Evolutionary conservation across 1,284 basidiomycete genomes (phyloP).

Genomic region (Puccinia coronata): DNA sequence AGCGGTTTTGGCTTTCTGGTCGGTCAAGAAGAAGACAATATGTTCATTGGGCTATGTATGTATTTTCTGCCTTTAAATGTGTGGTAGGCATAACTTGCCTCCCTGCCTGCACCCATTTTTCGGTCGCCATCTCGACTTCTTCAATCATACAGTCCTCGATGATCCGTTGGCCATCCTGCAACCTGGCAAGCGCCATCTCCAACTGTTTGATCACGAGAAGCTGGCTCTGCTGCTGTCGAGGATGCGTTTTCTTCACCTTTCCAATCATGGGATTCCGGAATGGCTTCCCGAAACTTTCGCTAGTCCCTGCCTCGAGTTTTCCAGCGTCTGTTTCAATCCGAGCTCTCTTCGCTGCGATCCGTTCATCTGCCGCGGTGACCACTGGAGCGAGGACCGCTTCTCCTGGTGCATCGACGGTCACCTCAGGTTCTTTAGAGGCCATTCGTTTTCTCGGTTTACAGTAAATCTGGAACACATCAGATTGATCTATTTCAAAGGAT

Average conservation of each 20-base stretch:
- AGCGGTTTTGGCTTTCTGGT: not conserved
- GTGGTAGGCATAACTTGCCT: conserved; percentile 25
- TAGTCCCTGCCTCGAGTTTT: not conserved
- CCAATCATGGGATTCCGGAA: conserved; percentile 20
- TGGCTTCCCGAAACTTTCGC: conserved; percentile 2
- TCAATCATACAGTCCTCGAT: conserved; percentile 13
- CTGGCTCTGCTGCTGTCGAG: conserved; percentile 8
- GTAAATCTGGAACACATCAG: not conserved
- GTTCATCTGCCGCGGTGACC: not conserved
- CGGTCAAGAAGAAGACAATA: no score
- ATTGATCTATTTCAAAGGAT: not conserved
- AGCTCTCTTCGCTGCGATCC: not conserved
- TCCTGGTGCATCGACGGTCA: not conserved
- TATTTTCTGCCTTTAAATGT: no score
- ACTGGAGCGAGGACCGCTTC: not conserved
- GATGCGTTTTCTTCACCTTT: not conserved
- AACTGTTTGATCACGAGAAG: not conserved
- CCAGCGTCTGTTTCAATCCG: not conserved
- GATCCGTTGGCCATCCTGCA: conserved; percentile 25
- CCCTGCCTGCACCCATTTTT: conserved; percentile 18
- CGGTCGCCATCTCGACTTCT: conserved; percentile 9
- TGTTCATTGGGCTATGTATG: no score
- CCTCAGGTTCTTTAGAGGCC: not conserved
- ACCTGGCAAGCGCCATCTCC: not conserved
- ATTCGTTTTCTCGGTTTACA: not conserved